A percentile compares a stretch with the other conserved stretches of the same genome.
Conservation (phyloP, 2,329 filamentous ascomycete genomes). For the Ilyonectria robusta region DNA sequence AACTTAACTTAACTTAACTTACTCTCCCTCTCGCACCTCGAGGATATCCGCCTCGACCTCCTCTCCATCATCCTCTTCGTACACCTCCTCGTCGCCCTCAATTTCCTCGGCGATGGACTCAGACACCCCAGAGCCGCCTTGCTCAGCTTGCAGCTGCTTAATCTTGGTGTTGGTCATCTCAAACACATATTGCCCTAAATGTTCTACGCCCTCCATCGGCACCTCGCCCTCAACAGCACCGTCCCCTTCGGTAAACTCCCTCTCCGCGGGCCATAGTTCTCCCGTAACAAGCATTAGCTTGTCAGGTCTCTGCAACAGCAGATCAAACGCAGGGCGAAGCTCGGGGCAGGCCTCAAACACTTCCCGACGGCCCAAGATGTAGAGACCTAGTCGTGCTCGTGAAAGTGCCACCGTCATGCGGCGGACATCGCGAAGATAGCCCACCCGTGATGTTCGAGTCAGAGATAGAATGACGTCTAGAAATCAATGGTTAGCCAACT, state of each 20-base stretch:
- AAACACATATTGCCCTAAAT: constrained; percentile 94
- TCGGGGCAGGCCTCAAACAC: constrained; percentile 93
- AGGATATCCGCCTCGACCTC: constrained; percentile 53
- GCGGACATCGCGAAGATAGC: constrained; percentile 93
- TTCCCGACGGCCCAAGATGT: constrained; percentile 88
- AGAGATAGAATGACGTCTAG: constrained; percentile 93
- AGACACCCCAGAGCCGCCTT: constrained; percentile 39
- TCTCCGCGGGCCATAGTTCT: constrained; percentile 84
- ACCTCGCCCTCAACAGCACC: constrained; percentile 68
- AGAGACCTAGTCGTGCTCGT: constrained; percentile 90
- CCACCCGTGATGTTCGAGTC: constrained; percentile 88
- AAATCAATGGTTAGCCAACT: constrained; percentile 39
- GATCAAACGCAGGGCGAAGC: constrained; percentile 86
- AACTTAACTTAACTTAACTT: constrained; percentile 17
- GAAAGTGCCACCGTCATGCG: constrained; percentile 95
- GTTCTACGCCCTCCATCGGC: constrained; percentile 91
- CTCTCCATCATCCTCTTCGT: constrained; percentile 50
- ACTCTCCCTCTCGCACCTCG: constrained; percentile 54
- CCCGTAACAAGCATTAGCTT: constrained; percentile 86
- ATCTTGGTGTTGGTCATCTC: constrained; percentile 86
- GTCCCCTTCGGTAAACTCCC: constrained; percentile 61
- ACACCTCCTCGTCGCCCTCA: constrained; percentile 50
- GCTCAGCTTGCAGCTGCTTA: constrained; percentile 62
- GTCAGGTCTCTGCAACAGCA: constrained; percentile 82
- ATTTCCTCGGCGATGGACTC: constrained; percentile 46